These are phyloP conservation scores for Phyllosticta ampelicida DNA, from an alignment of 2,329 filamentous ascomycete genomes.

Conservation along the genomic window DNA sequence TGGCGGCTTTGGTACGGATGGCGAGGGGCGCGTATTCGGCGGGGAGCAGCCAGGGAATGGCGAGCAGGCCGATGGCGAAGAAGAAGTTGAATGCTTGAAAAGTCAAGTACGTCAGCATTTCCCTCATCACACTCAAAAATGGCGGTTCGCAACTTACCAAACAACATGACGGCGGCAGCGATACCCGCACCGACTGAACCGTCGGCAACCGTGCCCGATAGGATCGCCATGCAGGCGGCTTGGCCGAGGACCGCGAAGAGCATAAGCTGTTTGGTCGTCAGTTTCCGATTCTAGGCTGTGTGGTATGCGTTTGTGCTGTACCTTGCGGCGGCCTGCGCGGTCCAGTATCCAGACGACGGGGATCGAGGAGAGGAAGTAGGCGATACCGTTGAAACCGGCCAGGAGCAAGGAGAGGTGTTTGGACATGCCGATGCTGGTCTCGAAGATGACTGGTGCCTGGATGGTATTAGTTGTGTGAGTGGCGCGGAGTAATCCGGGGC, in stretches of 20 bases:
- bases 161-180: conserved; percentile 36
- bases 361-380: conserved; percentile 27
- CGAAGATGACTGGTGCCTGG: conserved; percentile 32
- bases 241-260: conserved; percentile 22
- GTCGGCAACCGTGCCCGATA: conserved; percentile 22
- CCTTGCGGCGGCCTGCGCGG: conserved; percentile 18
- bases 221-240: conserved; percentile 33
- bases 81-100: conserved; percentile 20
- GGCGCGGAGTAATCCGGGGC: no score
- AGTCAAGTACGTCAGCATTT: neutral
- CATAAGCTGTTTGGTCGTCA: conserved; percentile 15
- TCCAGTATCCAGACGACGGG: conserved; percentile 29
- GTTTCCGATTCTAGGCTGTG: no score
- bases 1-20: conserved; percentile 28
- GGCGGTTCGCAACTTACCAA: no score
- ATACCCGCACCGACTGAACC: conserved; percentile 30
- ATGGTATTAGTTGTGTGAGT: conserved; percentile 11
- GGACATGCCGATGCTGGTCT: conserved; percentile 34
- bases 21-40: conserved; percentile 33
- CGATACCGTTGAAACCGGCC: conserved; percentile 33
- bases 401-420: conserved; percentile 27
- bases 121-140: no score
- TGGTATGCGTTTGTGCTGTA: no score
- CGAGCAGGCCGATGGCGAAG: conserved; percentile 22
- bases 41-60: conserved; percentile 21